Percentiles rank a stretch among this genome's conserved stretches.
These are phyloP conservation scores for Lepidium aucheri DNA, from an alignment of 345 rosid species.

Conservation along the genomic window DNA sequence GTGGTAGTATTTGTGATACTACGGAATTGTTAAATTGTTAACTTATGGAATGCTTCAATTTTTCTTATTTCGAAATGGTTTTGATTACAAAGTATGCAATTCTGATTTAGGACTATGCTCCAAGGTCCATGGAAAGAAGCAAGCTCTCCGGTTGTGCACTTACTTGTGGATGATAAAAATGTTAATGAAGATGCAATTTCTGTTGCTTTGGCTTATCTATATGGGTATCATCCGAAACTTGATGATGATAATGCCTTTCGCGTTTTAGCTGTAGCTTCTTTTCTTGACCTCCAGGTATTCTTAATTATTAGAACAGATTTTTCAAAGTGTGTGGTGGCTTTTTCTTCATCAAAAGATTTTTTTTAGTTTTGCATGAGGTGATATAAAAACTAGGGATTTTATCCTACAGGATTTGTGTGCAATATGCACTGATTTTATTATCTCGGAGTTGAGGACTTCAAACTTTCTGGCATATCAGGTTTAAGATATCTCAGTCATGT, in stretches of 20 bases:
- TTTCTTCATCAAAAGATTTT: neutral
- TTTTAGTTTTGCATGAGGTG: neutral
- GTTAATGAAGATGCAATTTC: constrained; percentile 80
- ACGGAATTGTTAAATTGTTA: neutral
- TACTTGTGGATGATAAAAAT: constrained; percentile 87
- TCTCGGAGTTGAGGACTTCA: constrained; percentile 83
- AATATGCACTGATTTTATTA: constrained; percentile 89
- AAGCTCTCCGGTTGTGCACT: constrained; percentile 53
- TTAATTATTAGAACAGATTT: neutral
- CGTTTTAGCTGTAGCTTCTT: constrained; percentile 93
- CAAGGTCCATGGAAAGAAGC: constrained; percentile 99
- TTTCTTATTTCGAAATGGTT: neutral
- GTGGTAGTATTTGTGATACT: neutral
- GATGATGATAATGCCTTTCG: constrained; percentile 84
- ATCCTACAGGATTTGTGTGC: constrained; percentile 78
- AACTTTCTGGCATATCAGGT: constrained; percentile 96
- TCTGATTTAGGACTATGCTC: constrained; percentile 65
- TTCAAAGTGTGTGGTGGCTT: neutral
- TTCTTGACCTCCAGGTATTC: constrained; percentile 91
- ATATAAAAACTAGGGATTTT: neutral
- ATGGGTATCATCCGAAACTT: constrained; percentile 87
- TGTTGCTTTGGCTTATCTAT: constrained; percentile 74
- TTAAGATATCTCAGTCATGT: constrained; percentile 13
- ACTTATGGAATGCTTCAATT: neutral
- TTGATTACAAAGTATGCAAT: neutral